Base-by-base conservation (phyloP, 257 asterid genomes). In the Rhazya stricta region DNA sequence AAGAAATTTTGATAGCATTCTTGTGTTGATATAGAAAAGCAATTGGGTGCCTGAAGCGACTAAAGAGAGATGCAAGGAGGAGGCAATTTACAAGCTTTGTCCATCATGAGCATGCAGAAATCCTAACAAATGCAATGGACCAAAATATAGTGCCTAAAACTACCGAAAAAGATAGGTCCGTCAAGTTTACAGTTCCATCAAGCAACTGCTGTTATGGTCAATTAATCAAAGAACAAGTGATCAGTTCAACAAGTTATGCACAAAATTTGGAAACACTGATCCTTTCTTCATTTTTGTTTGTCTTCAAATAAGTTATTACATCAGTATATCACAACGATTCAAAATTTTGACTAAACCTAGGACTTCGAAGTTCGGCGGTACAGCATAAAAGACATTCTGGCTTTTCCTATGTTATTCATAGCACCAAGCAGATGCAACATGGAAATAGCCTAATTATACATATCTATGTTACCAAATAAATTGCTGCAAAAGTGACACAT, bases 101-200 rank as follows among this genome's bases (percentile, higher is more conserved):
- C 70, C 36, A 48, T 2, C 6, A 65, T 36, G 43, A 62, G 43
- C 63, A 56, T 34, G 18, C 27, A 41, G 43, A 6, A 54, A 67
- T 45, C 67, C 8, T 15, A 39, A 48, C 48, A 74, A 51, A 50
- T 21, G 18, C 51, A 34, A 21, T 16, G 65, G 62, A 54, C n/a
- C 30, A 48, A 12, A 48, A 50, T 66, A 7, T 27, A 48, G 48
- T 53, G 39, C 4, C 25, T 5, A 36, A 65, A 18, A 51, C 54
- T 75, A 34, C 56, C 16, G 32, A 50, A 65, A 30, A 23, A 32
- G 29, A 66, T 51, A 51, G 30, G 13, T 10, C 29, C 5, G 19
- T 21, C 67, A 39, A 66, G 43, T 6, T 36, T 18, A 63, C 50
- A 15, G 70, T 74, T 45, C 65, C 72, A 9, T 48, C 78, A 63